Evolutionary conservation across 768 basidiomycete species (phyloP), one percentile per base, ranked within the genome.

Genomic region (Suillus cothurnatus): DNA sequence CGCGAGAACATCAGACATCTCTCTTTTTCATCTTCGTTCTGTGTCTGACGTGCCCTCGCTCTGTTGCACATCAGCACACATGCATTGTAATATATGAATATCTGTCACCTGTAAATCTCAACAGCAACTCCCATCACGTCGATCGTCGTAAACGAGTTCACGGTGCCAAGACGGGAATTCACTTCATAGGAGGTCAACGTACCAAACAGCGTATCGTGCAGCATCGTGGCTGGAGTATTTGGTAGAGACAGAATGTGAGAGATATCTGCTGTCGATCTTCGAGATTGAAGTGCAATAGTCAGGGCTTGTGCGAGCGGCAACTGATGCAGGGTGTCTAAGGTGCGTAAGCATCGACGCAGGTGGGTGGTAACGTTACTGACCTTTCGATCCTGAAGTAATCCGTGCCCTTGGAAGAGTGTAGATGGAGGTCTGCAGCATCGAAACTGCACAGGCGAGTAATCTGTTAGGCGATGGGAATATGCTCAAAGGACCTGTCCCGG

Each of bases 381-480:
- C 72, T 28, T 64, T 69, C 28, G 68, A 56, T 64, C 32, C 32
- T 43, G 67, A 50, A 39, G 39, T 70, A 32, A 49, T 23, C 50
- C 67, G 73, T 47, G 69, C 73, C 65, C 72, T 77, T 12, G 88
- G 88, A 32, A 86, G 73, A 47, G 72, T 53, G 64, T 87, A 81
- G 3, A 87, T 73, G 28, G 81, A 72, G 28, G 77, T 80, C 68
- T 78, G 79, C 34, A 79, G 67, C 41, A 84, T 79, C 2, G 88
- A 82, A 5, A 84, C 67, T 9, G 84, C 81, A 69, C 86, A 89
- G 11, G 91, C 66, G 47, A 91, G 78, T 14, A 79, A 74, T 59
- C 81, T 76, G 69, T 89, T 92, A 38, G 85, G 90, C 6, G 92
- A 93, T 4, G 82, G 62, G 1, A 76, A 75, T 19, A 84, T 82